Evolutionary conservation across 148 eudicot species (phyloP).

Genomic region (Chenopodium suecicum): DNA sequence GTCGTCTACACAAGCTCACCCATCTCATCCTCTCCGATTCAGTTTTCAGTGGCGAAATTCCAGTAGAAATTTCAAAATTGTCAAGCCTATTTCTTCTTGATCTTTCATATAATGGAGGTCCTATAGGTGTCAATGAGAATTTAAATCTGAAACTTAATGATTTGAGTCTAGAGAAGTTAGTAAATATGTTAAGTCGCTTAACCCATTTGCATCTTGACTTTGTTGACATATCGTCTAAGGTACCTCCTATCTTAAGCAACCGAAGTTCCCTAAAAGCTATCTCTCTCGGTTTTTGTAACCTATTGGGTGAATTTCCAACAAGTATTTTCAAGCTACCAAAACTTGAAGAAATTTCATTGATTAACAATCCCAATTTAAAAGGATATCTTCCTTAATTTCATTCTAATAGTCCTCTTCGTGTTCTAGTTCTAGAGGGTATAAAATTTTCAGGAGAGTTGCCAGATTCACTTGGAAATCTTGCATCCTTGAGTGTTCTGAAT

Average conservation of each 20-base stretch:
- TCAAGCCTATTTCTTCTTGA: too few species aligned
- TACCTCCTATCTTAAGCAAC: constrained; percentile 26
- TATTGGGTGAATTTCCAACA: constrained; percentile 9
- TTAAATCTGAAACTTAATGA: neutral
- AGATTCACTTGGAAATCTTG: constrained; percentile 24
- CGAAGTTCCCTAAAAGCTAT: constrained; percentile 16
- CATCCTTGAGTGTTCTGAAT: neutral
- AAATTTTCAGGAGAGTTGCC: constrained; percentile 27
- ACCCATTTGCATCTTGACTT: neutral
- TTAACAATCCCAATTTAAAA: constrained; percentile 5
- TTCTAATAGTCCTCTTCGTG: neutral
- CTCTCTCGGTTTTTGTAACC: neutral
- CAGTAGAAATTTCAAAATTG: too few species aligned
- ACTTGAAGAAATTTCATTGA: constrained; percentile 12
- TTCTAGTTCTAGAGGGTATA: neutral
- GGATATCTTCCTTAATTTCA: constrained; percentile 35
- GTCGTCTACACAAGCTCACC: too few species aligned
- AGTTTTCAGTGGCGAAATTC: too few species aligned
- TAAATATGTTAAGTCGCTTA: neutral
- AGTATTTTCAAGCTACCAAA: constrained; percentile 28
- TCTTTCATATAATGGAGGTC: neutral
- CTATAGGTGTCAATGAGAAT: neutral
- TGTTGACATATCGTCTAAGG: constrained; percentile 21
- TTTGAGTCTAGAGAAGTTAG: constrained; percentile 5
- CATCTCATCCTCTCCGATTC: too few species aligned